Percentiles rank a stretch among this genome's conserved stretches.
phyloP scores from a whole-genome alignment of 2,329 filamentous ascomycete genomes.

The Thielaviopsis populi region DNA sequence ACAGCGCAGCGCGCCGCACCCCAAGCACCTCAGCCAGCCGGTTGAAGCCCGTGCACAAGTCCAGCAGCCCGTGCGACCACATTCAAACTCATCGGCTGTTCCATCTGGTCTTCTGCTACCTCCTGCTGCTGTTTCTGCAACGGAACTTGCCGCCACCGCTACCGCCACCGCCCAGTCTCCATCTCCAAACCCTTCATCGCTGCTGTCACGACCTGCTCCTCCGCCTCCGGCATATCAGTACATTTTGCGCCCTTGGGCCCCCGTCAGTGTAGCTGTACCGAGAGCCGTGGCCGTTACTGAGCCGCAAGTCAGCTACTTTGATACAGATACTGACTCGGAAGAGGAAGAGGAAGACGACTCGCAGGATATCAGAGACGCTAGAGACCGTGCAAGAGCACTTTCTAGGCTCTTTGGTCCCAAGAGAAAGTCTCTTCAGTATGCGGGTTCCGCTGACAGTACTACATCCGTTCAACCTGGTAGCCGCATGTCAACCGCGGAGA shows the following conservation, averaged over 20 bases:
- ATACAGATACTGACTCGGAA: constrained; percentile 8
- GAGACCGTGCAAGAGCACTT: constrained; percentile 6
- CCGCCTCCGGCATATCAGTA: constrained; percentile 4
- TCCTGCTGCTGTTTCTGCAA: background rate
- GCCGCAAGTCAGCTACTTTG: constrained; percentile 13
- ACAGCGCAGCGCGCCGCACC: constrained; percentile 2
- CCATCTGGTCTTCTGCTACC: background rate
- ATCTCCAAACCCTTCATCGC: background rate
- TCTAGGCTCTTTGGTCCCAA: constrained; percentile 11
- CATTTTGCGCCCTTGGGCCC: constrained; percentile 4
- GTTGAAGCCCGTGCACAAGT: background rate
- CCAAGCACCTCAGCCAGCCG: constrained; percentile 13
- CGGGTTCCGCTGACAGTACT: background rate
- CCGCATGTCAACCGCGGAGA: background rate
- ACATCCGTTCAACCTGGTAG: background rate
- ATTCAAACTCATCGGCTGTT: constrained; percentile 3
- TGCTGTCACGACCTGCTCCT: background rate
- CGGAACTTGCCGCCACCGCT: background rate
- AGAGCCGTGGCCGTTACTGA: background rate
- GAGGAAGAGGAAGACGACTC: constrained; percentile 1
- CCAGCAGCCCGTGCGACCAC: background rate
- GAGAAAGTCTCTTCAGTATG: background rate
- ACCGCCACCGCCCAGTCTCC: background rate
- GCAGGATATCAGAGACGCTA: background rate
- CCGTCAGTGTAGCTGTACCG: background rate